These are phyloP conservation scores for Rhododendron ferrugineum DNA, from an alignment of 148 eudicot genomes.

Conservation along the genomic window DNA sequence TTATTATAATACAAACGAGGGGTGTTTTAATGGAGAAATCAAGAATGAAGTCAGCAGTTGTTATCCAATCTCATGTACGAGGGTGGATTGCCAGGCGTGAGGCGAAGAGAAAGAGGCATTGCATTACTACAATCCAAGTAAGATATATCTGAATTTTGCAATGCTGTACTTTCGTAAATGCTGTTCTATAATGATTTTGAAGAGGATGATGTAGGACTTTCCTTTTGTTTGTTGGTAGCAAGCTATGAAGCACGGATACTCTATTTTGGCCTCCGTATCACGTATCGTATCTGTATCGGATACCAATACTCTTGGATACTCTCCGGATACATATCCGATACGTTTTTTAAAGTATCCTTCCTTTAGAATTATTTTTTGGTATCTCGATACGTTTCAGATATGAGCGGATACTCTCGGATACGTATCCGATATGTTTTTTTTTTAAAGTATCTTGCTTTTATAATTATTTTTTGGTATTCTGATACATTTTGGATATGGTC, in stretches of 20 bases:
- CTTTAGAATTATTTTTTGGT: no score
- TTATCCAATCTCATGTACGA: conserved; percentile 66
- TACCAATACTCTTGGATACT: no score
- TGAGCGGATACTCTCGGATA: no score
- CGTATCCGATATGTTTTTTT: no score
- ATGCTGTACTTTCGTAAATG: not conserved
- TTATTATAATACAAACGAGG: conserved; percentile 43
- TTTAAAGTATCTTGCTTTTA: no score
- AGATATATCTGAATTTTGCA: conserved; percentile 1
- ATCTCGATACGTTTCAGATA: no score
- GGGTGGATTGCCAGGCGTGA: conserved; percentile 44
- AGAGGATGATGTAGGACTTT: not conserved
- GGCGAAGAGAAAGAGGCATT: conserved; percentile 26
- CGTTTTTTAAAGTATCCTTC: no score
- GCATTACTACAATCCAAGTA: conserved; percentile 49
- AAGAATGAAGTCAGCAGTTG: conserved; percentile 36
- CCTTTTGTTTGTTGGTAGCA: not conserved
- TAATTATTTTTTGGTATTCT: no score
- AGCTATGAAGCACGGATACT: not conserved
- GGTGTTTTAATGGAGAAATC: conserved; percentile 7
- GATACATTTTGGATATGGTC: no score
- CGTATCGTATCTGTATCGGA: no score
- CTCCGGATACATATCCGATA: no score
- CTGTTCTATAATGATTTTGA: not conserved
- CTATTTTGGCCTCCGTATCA: no score